Evolutionary conservation across 805 yeast species (phyloP), one percentile per base, ranked within the genome.

Genomic region (Candida methanosorbosa): DNA sequence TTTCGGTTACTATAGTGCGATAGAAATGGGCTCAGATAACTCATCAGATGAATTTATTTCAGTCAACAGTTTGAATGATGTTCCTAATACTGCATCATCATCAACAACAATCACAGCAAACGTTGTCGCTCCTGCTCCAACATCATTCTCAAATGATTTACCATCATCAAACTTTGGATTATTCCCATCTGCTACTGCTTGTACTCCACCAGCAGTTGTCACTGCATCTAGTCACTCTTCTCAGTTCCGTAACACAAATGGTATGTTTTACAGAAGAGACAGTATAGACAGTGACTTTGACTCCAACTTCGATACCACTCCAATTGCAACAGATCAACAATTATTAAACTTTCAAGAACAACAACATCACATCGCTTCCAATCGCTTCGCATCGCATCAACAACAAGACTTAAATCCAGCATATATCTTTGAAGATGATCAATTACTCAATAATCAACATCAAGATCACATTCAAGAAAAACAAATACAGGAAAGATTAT

Each of bases 121-220:
- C 23, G 8, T 21, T 21, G n/a, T n/a, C n/a, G n/a, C n/a, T n/a
- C n/a, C n/a, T n/a, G n/a, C n/a, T n/a, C n/a, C n/a, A 21, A 21
- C 11, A 21, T 8, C 8, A 21, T 21, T 21, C 23, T 11, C 23
- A 9, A 8, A 8, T 8, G 11, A 21, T 9, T 21, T 21, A 21
- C 23, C 23, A 8, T 21, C 23, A 21, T 21, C 23, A 11, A 21
- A n/a, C n/a, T n/a, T n/a, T n/a, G n/a, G n/a, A 15, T n/a, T 51
- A 29, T 55, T 54, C 38, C 60, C 59, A 5, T 51, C 58, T 5
- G 56, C 54, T 8, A 36, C 48, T 17, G 59, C 61, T 3, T 52
- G 58, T 37, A 45, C 55, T 15, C 59, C 59, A 3, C 55, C 50
- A 9, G 48, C 50, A 9, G 35, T 28, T 13, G 17, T 28, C 23